Base-by-base conservation (phyloP, 179 eudicot species). In the Sideroxylon spinosum region DNA sequence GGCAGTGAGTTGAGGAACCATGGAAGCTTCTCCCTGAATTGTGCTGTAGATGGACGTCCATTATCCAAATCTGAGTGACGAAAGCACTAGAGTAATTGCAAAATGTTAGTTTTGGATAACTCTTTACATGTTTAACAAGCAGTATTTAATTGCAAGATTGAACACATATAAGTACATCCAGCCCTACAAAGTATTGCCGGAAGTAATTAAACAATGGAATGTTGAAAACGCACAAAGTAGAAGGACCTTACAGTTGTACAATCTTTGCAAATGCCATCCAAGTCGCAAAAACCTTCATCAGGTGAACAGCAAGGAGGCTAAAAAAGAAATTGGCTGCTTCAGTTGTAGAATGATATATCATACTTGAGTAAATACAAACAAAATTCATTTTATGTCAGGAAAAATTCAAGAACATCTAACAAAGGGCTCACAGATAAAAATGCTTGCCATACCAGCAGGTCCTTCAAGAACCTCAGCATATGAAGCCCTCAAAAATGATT, bases 251-350 rank as follows among this genome's bases (percentile, higher is more conserved):
- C 98, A 89, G 98, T 96, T 62, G 99, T 96, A 82, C 99, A 96
- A 81, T 96, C 98, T 78, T 84, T 86, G 89, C 99, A 96, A 68
- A 88, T 74, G 77, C 89, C 87, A 78, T 86, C 87, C 67, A 88
- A 82, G 79, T 90, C 90, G 82, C 99, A 94, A 55, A 87, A 81
- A 57, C 85, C 89, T 81, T 86, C 90, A 79, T 74, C 88, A 61
- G 99, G 76, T 63, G 97, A 77, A 84, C 99, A 96, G 81, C 98
- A 94, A 81, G 99, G 98, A 78, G 99, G 95, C 99, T 96, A 49
- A 78, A 76, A 68, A 80, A 79, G 28, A 61, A 49, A 37, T 26
- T 64, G 32, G 48, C 26, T 62, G 6, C 37, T 60, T 78, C 57
- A 67, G 68, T 50, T 46, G 20, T 50, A 6, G 48, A 53, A 66